Evolutionary conservation across 2,329 filamentous ascomycete genomes (phyloP).

Genomic region (Talaromyces sp.): DNA sequence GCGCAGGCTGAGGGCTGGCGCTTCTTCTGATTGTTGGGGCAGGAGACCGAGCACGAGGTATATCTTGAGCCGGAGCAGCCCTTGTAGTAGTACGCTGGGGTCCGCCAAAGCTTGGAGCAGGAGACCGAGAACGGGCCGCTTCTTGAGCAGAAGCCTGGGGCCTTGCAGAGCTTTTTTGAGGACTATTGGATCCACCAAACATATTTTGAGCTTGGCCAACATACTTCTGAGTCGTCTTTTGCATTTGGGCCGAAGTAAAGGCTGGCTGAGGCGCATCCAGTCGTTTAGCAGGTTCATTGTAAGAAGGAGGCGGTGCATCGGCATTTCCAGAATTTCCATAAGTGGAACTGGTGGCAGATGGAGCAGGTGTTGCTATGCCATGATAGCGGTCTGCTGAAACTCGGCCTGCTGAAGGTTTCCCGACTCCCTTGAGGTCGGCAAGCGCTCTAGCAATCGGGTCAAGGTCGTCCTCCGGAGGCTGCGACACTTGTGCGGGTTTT

Average conservation of each 20-base stretch:
- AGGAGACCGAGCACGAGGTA: slow-evolving; percentile 59
- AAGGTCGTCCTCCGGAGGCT: slow-evolving; percentile 56
- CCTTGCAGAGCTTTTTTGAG: slow-evolving; percentile 58
- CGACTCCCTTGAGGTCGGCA: slow-evolving; percentile 84
- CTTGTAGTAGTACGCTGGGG: slow-evolving; percentile 27
- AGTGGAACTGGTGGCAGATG: slow-evolving; percentile 39
- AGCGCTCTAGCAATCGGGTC: slow-evolving; percentile 92
- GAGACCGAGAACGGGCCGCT: slow-evolving; percentile 57
- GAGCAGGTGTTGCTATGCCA: slow-evolving; percentile 81
- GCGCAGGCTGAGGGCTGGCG: slow-evolving; percentile 33
- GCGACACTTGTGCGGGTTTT: slow-evolving; percentile 34
- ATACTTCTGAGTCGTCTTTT: slow-evolving; percentile 88
- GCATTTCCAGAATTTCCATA: slow-evolving; percentile 33
- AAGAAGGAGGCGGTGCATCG: slow-evolving; percentile 76
- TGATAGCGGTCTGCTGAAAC: slow-evolving; percentile 95
- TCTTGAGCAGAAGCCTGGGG: slow-evolving; percentile 46
- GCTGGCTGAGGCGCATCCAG: slow-evolving; percentile 88
- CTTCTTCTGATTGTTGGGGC: slow-evolving; percentile 35
- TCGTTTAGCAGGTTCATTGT: slow-evolving; percentile 71
- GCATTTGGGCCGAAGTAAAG: slow-evolving; percentile 91
- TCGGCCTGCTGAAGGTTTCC: slow-evolving; percentile 75
- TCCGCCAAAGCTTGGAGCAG: slow-evolving; percentile 40
- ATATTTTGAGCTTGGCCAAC: slow-evolving; percentile 77
- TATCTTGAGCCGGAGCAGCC: slow-evolving; percentile 32
- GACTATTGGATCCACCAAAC: slow-evolving; percentile 52